Base-by-base conservation (phyloP, 805 yeast species). In the Jamesozyma piceae region DNA sequence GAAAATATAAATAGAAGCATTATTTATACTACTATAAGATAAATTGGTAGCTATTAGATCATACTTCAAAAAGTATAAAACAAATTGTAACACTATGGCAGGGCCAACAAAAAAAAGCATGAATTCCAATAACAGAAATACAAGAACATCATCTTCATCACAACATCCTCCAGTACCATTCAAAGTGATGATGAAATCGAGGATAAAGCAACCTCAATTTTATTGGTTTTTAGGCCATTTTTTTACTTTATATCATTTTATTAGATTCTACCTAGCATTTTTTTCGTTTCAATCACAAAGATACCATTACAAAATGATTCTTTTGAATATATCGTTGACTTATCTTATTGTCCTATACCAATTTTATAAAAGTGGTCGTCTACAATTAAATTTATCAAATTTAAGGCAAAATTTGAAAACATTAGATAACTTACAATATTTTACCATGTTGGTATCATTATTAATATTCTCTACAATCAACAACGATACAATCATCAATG, bases 171-270 rank as follows among this genome's bases (percentile, higher is more conserved):
- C 17, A 14, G 45, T 46, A 10, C 55, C 58, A 2, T 49, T 57
- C 37, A 38, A 41, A 33, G 49, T 50, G 14, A 43, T 57, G 14
- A 32, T 57, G 15, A 46, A 43, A 38, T 50, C 58, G 18, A 47
- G 58, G 32, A 44, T 57, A 21, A 55, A 62, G 49, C 73, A 78
- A 10, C 77, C 78, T 8, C 86, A 80, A 56, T 78, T 81, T 55
- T 77, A 77, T 51, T 81, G 89, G 89, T 81, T 73, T 49, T 41
- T 78, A 22, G 81, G 83, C 15, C 85, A 81, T 59, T 66, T 74
- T 13, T 55, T 68, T 27, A 74, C 78, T 2, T 2, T 49, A 59
- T 42, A 73, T 64, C 58, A 71, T 72, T 52, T 44, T 62, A 3
- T 48, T 62, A 17, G 67, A 65, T 52, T 58, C 66, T 35, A 41